Evolutionary conservation across 345 rosid species (phyloP).

Genomic region (Hibiscus mutabilis): DNA sequence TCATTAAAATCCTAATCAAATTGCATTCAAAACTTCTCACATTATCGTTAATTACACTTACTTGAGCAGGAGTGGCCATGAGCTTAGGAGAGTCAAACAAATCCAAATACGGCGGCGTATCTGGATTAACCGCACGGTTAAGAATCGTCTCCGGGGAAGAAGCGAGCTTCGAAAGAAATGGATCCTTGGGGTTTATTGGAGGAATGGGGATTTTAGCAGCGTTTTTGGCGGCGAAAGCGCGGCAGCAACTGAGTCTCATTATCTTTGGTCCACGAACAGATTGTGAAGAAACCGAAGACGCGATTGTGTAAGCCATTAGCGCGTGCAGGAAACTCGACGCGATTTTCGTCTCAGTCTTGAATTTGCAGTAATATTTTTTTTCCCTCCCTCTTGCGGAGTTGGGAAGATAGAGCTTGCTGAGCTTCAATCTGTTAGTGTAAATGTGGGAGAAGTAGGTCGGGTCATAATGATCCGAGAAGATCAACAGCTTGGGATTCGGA

Average conservation of each 20-base stretch:
- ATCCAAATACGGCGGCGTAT: constrained; percentile 64
- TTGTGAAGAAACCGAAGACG: constrained; percentile 23
- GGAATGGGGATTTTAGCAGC: constrained; percentile 61
- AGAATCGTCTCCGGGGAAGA: constrained; percentile 48
- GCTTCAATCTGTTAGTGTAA: not conserved
- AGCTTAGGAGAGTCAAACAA: constrained; percentile 64
- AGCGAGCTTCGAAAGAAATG: constrained; percentile 58
- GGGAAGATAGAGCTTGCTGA: not conserved
- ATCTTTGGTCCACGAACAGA: constrained; percentile 22
- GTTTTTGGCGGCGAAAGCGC: constrained; percentile 29
- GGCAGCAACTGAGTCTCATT: constrained; percentile 22
- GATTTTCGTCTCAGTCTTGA: not conserved
- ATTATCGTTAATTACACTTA: constrained; percentile 10
- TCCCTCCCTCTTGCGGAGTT: not conserved
- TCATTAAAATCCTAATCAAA: not conserved
- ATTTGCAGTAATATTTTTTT: not conserved
- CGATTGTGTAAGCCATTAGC: constrained; percentile 29
- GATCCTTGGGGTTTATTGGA: constrained; percentile 71
- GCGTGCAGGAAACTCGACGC: constrained; percentile 52
- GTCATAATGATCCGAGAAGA: not conserved
- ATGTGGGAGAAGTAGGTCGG: too few relatives aligned
- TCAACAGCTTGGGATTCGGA: not conserved
- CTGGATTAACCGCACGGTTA: constrained; percentile 39
- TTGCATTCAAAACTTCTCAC: not conserved
- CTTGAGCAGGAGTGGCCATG: constrained; percentile 84